These are phyloP conservation scores for Begonia masoniana DNA, from an alignment of 306 rosid species.

Conservation along the genomic window DNA sequence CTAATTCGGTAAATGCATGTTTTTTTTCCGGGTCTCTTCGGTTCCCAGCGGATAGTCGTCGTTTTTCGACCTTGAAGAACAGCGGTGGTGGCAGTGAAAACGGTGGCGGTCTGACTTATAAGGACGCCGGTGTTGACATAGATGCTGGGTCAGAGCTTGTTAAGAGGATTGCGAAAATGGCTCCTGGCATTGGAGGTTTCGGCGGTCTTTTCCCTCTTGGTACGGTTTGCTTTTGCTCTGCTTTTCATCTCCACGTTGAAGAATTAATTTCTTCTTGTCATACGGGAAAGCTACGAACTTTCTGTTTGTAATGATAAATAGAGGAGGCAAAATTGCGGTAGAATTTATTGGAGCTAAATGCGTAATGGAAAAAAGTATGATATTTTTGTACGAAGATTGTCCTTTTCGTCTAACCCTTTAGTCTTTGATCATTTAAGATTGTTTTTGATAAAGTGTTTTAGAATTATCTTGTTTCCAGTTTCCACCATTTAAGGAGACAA, in stretches of 20 bases:
- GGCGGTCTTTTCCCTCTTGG: constrained; percentile 86
- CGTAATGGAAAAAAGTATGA: not conserved
- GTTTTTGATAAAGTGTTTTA: no score
- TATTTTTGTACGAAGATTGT: no score
- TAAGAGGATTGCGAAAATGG: constrained; percentile 73
- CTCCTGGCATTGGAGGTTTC: constrained; percentile 88
- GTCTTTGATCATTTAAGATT: no score
- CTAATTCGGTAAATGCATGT: not conserved
- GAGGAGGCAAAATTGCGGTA: no score
- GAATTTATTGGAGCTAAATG: not conserved
- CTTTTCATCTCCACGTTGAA: not conserved
- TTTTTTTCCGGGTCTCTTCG: not conserved
- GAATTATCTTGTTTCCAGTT: no score
- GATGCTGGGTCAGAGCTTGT: constrained; percentile 93
- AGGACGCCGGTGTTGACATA: constrained; percentile 83
- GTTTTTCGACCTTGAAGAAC: not conserved
- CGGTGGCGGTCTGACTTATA: constrained; percentile 44
- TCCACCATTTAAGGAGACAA: no score
- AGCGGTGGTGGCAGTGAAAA: not conserved
- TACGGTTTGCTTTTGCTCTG: constrained; percentile 9
- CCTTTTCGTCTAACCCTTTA: no score
- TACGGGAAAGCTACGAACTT: not conserved
- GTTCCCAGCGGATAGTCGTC: not conserved
- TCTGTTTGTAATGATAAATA: no score
- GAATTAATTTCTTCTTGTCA: not conserved